Evolutionary conservation across 2,329 filamentous ascomycete genomes (phyloP).

Genomic region (Thermoascus crustaceus): DNA sequence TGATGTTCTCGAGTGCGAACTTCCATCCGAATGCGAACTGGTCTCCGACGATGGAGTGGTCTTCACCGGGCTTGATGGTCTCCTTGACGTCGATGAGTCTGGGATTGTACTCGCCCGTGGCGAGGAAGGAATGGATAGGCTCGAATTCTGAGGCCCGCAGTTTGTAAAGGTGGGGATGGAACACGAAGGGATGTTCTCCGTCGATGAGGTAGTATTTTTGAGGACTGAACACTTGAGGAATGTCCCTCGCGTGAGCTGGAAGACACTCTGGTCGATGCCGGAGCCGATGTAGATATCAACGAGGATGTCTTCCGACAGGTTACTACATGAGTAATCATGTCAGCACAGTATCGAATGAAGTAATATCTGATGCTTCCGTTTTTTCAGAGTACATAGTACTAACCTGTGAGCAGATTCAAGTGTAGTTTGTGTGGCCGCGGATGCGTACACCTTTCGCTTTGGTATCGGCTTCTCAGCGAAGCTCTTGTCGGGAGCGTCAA

Average conservation of each 20-base stretch:
- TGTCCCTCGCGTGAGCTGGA: neutral
- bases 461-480: neutral
- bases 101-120: constrained; percentile 6
- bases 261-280: neutral
- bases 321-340: neutral
- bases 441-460: neutral
- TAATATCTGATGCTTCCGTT: too few species aligned
- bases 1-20: neutral
- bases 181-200: neutral
- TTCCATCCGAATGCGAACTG: constrained; percentile 1
- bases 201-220: neutral
- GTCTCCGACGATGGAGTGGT: neutral
- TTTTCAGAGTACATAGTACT: neutral
- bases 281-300: constrained; percentile 4
- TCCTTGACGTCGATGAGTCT: constrained; percentile 5
- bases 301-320: neutral
- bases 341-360: too few species aligned
- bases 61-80: neutral
- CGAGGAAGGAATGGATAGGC: constrained; percentile 6
- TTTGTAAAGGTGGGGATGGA: constrained; percentile 3
- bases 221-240: neutral
- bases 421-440: neutral
- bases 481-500: too few species aligned
- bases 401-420: neutral
- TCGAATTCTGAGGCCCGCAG: constrained; percentile 1